A percentile compares a stretch with the other conserved stretches of the same genome.
These are phyloP conservation scores for Phyllostachys edulis DNA, from an alignment of 176 grass and related monocot species.

Conservation along the genomic window DNA sequence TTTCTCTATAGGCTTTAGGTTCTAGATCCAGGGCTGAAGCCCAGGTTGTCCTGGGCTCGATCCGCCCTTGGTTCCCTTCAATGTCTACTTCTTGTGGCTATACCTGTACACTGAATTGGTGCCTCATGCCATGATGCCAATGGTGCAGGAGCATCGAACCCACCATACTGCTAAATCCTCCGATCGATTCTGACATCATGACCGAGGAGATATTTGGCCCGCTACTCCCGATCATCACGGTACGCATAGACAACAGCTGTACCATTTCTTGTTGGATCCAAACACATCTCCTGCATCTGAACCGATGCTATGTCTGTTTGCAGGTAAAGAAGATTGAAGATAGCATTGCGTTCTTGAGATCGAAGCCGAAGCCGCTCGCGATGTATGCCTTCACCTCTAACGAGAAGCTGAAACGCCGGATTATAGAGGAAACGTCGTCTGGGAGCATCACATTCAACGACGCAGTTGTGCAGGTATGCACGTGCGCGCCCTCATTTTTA, in stretches of 20 bases:
- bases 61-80: neutral
- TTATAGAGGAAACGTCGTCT: conserved; percentile 68
- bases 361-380: conserved; percentile 66
- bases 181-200: conserved; percentile 72
- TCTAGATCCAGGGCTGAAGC: no score
- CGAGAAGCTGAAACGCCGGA: conserved; percentile 51
- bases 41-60: no score
- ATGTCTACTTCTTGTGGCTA: neutral
- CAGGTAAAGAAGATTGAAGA: conserved; percentile 88
- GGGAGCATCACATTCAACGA: conserved; percentile 78
- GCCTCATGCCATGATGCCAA: neutral
- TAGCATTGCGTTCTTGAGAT: conserved; percentile 54
- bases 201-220: conserved; percentile 84
- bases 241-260: neutral
- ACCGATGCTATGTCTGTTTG: neutral
- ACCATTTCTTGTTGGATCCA: neutral
- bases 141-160: conserved; percentile 68
- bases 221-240: conserved; percentile 75
- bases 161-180: conserved; percentile 70
- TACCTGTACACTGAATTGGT: neutral
- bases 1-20: no score
- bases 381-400: conserved; percentile 86
- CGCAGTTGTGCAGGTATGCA: conserved; percentile 59
- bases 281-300: neutral
- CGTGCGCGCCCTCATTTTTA: neutral